Evolutionary conservation across 345 rosid genomes (phyloP).

Genomic region (Bruguiera sexangula): DNA sequence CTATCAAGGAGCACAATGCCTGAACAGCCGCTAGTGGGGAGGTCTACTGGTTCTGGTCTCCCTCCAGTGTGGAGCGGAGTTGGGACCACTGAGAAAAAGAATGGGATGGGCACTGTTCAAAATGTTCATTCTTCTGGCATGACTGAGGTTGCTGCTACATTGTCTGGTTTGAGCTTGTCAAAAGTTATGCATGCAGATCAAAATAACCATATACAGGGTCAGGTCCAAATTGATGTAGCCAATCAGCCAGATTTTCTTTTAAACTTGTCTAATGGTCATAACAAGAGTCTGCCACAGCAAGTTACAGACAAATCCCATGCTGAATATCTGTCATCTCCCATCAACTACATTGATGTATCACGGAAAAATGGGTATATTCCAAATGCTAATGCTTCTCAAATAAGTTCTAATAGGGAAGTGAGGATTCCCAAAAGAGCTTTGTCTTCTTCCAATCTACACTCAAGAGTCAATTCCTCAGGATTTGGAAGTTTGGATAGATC

Average conservation of each 20-base stretch:
- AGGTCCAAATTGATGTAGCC: conserved; percentile 39
- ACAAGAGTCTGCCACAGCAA: conserved; percentile 50
- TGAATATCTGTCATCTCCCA: conserved; percentile 44
- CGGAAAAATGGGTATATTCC: conserved; percentile 41
- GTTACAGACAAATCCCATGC: conserved; percentile 37
- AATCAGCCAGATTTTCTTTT: conserved; percentile 44
- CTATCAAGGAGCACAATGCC: conserved; percentile 67
- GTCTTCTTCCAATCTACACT: conserved; percentile 65
- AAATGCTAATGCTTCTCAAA: conserved; percentile 39
- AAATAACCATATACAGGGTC: conserved; percentile 33
- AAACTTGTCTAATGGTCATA: conserved; percentile 47
- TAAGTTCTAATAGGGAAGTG: conserved; percentile 43
- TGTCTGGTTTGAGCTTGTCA: conserved; percentile 55
- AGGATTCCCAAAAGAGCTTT: conserved; percentile 57
- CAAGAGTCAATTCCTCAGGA: conserved; percentile 45
- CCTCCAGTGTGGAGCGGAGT: conserved; percentile 66
- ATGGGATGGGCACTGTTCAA: conserved; percentile 29
- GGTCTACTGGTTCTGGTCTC: conserved; percentile 54
- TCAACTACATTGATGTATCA: conserved; percentile 40
- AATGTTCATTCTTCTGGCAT: conserved; percentile 38
- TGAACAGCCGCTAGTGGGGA: conserved; percentile 54
- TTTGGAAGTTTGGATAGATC: conserved; percentile 46
- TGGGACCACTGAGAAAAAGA: conserved; percentile 49
- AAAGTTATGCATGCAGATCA: conserved; percentile 44
- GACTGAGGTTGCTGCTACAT: conserved; percentile 5